A percentile compares a stretch with the other conserved stretches of the same genome.
These are phyloP conservation scores for Blastocystis sp. DNA, from an alignment of 352 stramenopile species.

Conservation along the genomic window DNA sequence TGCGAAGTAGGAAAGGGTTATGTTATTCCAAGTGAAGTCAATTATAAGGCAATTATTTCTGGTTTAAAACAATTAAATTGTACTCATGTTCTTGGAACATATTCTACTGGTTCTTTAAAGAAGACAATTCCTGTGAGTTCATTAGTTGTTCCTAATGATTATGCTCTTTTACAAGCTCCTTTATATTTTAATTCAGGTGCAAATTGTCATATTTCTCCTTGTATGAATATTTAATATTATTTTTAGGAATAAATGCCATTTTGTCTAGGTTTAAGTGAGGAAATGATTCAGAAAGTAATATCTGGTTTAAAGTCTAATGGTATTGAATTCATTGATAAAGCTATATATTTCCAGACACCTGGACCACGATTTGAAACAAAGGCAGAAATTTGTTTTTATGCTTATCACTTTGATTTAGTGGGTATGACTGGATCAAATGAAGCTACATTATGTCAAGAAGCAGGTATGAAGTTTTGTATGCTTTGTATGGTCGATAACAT, in stretches of 20 bases:
- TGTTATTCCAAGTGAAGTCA: conserved; percentile 4
- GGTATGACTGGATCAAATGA: conserved; percentile 26
- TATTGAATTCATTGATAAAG: background rate
- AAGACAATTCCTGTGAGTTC: conserved; percentile 10
- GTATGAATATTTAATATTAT: background rate
- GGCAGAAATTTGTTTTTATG: conserved; percentile 26
- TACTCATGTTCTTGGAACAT: conserved; percentile 14
- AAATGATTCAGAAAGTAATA: conserved; percentile 4
- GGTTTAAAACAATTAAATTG: conserved; percentile 9
- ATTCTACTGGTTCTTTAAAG: conserved; percentile 32
- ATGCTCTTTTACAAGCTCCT: conserved; percentile 16
- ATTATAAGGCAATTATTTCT: conserved; percentile 26
- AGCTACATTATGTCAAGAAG: conserved; percentile 20
- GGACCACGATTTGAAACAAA: conserved; percentile 33
- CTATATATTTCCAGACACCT: conserved; percentile 16
- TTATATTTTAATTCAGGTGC: conserved; percentile 1
- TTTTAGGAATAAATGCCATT: too few relatives aligned
- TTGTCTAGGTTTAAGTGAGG: background rate
- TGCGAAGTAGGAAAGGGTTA: conserved; percentile 7
- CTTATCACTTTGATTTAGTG: conserved; percentile 19
- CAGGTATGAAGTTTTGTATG: conserved; percentile 14
- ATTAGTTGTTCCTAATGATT: conserved; percentile 31
- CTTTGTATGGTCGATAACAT: conserved; percentile 26
- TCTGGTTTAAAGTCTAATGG: background rate
- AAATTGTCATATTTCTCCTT: conserved; percentile 7